Evolutionary conservation across 257 asterid genomes (phyloP), one percentile per base, ranked within the genome.

Genomic region (Ilex aquifolium): DNA sequence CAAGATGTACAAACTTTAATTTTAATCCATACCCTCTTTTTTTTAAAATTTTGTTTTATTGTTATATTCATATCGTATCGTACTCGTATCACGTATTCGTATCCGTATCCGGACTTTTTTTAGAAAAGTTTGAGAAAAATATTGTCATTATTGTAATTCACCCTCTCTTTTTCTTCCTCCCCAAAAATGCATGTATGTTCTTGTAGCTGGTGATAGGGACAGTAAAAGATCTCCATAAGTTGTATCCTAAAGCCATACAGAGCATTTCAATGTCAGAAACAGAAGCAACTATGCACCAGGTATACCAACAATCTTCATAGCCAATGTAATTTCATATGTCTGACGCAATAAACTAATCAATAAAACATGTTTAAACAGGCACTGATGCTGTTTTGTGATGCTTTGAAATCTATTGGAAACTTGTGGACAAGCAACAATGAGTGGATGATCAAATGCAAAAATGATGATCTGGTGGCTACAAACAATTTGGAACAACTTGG

Each of bases 191-290:
- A 21, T 21, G 27, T 21, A 21, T 36, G 2, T 63, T 66, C 62
- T 65, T 32, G 32, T 90, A 92, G 96, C 61, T 89, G 79, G 75
- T 89, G 57, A 59, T 78, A 62, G 77, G 72, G 86, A 92, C 99
- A 14, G 61, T 92, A 71, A 72, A 81, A 57, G 97, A 92, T 73
- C 74, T 89, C 9, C 72, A 66, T 17, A 74, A 71, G 69, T 71
- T 81, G n/a, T 77, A 82, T 72, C 91, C 95, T 31, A 57, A 61
- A 31, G 61, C 76, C 65, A 77, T 60, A 55, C 80, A 69, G 36
- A 65, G 59, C 32, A 48, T 65, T 32, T 40, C 73, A 14, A 60
- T 72, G 54, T 66, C 91, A 50, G 81, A 85, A 63, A 56, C 77
- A 10, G 80, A 80, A 66, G 72, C 84, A 63, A 56, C 95, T 13